Evolutionary conservation across 2,329 filamentous ascomycete species (phyloP).

Genomic region (Aspergillus sp.): DNA sequence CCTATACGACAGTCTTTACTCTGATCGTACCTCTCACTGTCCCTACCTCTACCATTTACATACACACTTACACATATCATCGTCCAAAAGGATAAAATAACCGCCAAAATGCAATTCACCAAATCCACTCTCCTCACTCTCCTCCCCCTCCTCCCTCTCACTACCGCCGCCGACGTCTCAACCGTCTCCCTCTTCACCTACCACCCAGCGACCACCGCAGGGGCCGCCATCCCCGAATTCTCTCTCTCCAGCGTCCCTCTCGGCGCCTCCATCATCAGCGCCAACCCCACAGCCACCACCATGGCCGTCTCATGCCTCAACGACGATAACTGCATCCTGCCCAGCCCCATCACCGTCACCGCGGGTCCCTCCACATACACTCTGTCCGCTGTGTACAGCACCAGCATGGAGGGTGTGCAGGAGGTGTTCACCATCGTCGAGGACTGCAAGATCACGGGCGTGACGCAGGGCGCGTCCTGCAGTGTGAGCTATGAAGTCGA

Average conservation of each 20-base stretch:
- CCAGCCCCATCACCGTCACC: conserved; percentile 20
- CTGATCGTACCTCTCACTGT: neutral
- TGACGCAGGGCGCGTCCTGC: conserved; percentile 19
- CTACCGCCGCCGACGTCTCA: conserved; percentile 1
- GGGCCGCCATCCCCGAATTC: too few relatives aligned
- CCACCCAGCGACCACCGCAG: conserved; percentile 3
- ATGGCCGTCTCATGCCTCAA: conserved; percentile 17
- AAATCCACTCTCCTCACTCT: neutral
- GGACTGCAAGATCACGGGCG: conserved; percentile 21
- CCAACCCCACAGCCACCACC: conserved; percentile 20
- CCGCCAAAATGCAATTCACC: neutral
- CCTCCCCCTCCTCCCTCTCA: neutral
- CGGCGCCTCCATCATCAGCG: conserved; percentile 20
- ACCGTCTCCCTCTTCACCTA: conserved; percentile 17
- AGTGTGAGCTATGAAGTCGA: conserved; percentile 8
- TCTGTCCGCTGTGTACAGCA: conserved; percentile 14
- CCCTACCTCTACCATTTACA: neutral
- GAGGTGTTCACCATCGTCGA: conserved; percentile 11
- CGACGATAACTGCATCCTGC: conserved; percentile 10
- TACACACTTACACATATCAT: neutral
- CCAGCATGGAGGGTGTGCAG: conserved; percentile 2
- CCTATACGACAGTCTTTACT: neutral
- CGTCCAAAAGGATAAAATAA: neutral
- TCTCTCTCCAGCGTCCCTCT: conserved; percentile 3
- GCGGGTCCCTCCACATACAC: conserved; percentile 24